Evolutionary conservation across 2,329 filamentous ascomycete species (phyloP).

Genomic region (Alternaria gansuensis): DNA sequence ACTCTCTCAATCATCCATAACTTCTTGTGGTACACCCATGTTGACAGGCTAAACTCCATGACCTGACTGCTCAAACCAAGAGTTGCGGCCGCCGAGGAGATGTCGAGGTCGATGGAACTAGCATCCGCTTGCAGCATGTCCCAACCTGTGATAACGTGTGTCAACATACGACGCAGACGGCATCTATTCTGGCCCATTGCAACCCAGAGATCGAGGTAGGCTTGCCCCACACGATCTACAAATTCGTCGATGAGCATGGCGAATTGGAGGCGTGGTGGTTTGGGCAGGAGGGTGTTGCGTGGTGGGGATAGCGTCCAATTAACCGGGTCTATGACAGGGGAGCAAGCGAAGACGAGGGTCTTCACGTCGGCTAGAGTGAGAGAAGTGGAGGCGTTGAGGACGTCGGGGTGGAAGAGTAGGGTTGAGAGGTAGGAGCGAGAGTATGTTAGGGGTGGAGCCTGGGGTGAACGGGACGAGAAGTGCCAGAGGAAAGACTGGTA

Average conservation of each 20-base stretch:
- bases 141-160: slow-evolving; percentile 83
- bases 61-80: slow-evolving; percentile 55
- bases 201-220: slow-evolving; percentile 84
- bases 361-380: slow-evolving; percentile 85
- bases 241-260: slow-evolving; percentile 73
- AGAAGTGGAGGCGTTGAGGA: slow-evolving; percentile 71
- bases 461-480: slow-evolving; percentile 79
- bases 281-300: slow-evolving; percentile 59
- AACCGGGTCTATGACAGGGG: slow-evolving; percentile 72
- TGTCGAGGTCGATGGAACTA: slow-evolving; percentile 61
- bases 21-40: slow-evolving; percentile 91
- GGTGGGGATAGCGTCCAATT: slow-evolving; percentile 77
- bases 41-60: slow-evolving; percentile 77
- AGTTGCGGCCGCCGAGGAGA: slow-evolving; percentile 49
- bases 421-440: slow-evolving; percentile 81
- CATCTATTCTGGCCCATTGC: slow-evolving; percentile 90
- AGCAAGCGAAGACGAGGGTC: slow-evolving; percentile 76
- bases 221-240: slow-evolving; percentile 65
- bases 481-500: slow-evolving; percentile 72
- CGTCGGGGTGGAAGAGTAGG: slow-evolving; percentile 75
- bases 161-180: slow-evolving; percentile 86
- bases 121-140: slow-evolving; percentile 80
- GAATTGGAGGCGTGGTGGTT: slow-evolving; percentile 77
- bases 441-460: slow-evolving; percentile 76
- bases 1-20: slow-evolving; percentile 87